Percentiles rank a stretch among this genome's conserved stretches.
phyloP scores from a whole-genome alignment of 2,329 filamentous ascomycete species.

The Colletotrichum lini region DNA sequence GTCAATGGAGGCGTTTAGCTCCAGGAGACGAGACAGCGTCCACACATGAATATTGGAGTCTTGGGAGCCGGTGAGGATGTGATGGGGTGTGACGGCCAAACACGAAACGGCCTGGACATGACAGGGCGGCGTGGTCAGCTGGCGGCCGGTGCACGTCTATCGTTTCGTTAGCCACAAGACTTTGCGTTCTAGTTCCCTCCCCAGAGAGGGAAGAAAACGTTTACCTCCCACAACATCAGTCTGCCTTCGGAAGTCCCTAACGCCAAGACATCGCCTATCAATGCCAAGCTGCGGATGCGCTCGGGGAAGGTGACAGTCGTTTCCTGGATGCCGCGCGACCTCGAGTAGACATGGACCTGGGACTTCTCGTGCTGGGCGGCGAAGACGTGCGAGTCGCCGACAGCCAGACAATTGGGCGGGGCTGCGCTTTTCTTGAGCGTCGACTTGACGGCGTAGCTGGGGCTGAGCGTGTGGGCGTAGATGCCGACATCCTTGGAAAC shows the following conservation, averaged over 20 bases:
- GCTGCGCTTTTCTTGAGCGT: constrained; percentile 94
- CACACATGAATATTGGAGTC: constrained; percentile 95
- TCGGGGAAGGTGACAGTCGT: constrained; percentile 90
- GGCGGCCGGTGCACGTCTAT: constrained; percentile 81
- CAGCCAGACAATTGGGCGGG: constrained; percentile 82
- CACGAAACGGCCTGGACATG: constrained; percentile 87
- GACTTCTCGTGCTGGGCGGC: constrained; percentile 93
- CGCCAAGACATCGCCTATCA: constrained; percentile 80
- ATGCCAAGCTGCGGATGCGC: constrained; percentile 82
- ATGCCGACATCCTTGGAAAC: constrained; percentile 87
- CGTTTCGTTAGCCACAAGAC: constrained; percentile 43
- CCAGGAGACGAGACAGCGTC: constrained; percentile 83
- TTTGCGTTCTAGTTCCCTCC: background rate
- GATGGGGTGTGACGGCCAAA: constrained; percentile 78
- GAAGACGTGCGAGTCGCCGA: constrained; percentile 88
- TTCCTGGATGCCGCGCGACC: constrained; percentile 88
- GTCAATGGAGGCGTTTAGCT: constrained; percentile 67
- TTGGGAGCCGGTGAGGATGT: constrained; percentile 83
- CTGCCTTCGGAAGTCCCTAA: constrained; percentile 89
- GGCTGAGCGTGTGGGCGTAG: constrained; percentile 86
- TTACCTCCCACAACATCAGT: constrained; percentile 93
- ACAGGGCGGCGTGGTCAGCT: constrained; percentile 81
- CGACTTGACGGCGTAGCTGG: constrained; percentile 79
- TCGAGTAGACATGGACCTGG: constrained; percentile 91
- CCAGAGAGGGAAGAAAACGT: constrained; percentile 42